Conservation (phyloP, 176 grass and related monocot species). For the Triticum monococcum region DNA sequence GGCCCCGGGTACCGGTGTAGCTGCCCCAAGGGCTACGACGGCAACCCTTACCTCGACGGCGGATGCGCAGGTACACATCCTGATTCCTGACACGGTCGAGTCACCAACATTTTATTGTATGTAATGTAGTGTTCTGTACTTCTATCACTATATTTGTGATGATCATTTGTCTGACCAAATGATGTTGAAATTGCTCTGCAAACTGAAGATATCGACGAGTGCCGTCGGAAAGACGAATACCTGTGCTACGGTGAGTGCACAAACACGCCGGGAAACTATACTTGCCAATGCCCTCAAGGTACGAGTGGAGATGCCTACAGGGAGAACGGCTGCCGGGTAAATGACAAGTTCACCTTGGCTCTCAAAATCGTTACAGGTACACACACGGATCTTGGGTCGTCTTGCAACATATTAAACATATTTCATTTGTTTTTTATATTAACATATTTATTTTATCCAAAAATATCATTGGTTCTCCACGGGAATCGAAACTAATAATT, state of each 20-base stretch:
- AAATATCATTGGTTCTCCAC: neutral
- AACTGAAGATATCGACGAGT: constrained; percentile 63
- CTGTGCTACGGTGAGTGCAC: constrained; percentile 43
- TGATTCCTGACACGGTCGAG: too few relatives aligned
- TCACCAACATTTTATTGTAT: too few relatives aligned
- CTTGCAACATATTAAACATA: neutral
- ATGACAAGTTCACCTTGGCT: constrained; percentile 45
- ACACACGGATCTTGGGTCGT: neutral
- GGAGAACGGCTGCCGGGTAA: constrained; percentile 35
- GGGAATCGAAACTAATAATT: neutral
- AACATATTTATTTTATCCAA: too few relatives aligned
- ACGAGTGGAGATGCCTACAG: constrained; percentile 1
- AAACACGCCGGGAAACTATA: constrained; percentile 23
- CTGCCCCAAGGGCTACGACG: neutral
- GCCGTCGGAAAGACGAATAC: neutral
- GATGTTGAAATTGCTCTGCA: neutral
- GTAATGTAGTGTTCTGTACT: neutral
- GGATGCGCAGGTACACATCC: constrained; percentile 55
- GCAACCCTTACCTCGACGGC: constrained; percentile 47
- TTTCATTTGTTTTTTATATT: neutral
- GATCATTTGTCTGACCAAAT: neutral
- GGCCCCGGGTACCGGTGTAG: neutral
- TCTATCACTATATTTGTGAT: neutral
- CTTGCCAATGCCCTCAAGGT: constrained; percentile 36
- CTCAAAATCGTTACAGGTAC: constrained; percentile 54